phyloP scores from a whole-genome alignment of 169 alveolate species.

The Cryptosporidium felis region DNA sequence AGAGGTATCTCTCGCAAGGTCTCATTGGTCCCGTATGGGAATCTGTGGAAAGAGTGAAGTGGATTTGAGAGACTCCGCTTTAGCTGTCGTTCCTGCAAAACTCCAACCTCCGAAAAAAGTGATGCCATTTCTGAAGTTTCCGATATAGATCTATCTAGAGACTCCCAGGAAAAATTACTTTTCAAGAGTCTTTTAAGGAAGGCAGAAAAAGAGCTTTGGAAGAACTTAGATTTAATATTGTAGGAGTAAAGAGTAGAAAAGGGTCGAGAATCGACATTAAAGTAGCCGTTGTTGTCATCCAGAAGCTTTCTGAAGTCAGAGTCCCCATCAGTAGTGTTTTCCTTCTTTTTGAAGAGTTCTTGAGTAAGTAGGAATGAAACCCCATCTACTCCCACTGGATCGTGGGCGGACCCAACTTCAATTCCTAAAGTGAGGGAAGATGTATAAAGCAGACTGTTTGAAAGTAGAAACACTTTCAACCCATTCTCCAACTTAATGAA shows the following conservation, averaged over 20 bases:
- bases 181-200: background rate
- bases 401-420: slow-evolving; percentile 1
- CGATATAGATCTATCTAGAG: background rate
- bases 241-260: slow-evolving; percentile 26
- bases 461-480: slow-evolving; percentile 6
- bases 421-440: slow-evolving; percentile 41
- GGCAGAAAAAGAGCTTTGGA: background rate
- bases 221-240: slow-evolving; percentile 6
- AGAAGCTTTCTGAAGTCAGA: slow-evolving; percentile 6
- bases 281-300: slow-evolving; percentile 39
- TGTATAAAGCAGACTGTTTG: slow-evolving; percentile 19
- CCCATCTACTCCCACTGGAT: slow-evolving; percentile 13
- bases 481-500: slow-evolving; percentile 11
- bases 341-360: background rate
- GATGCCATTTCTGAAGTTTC: background rate
- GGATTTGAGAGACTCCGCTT: slow-evolving; percentile 19
- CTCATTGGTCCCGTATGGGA: slow-evolving; percentile 45
- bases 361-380: slow-evolving; percentile 25
- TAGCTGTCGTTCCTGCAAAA: slow-evolving; percentile 1
- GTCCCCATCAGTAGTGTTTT: background rate
- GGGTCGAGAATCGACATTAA: slow-evolving; percentile 2
- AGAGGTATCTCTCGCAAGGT: slow-evolving; percentile 18
- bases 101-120: background rate
- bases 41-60: slow-evolving; percentile 11
- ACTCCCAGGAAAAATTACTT: background rate